Base-by-base conservation (phyloP, 371 early-diverging fungal genomes). In the Smittium culicis region DNA sequence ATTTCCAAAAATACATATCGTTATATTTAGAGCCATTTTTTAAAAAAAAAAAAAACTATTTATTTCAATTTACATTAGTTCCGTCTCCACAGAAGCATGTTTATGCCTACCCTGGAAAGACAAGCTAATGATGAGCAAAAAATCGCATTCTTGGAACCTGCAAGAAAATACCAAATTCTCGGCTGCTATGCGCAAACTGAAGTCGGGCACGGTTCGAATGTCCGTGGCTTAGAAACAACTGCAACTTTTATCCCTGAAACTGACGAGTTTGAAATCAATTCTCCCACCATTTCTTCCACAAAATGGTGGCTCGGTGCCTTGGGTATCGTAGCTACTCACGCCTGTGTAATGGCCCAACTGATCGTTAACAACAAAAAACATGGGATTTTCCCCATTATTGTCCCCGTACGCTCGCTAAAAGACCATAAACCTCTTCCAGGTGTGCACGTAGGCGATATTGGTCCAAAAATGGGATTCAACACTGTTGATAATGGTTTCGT, bases 251-350 rank as follows among this genome's bases (percentile, higher is more conserved):
- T 87, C 55, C 79, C 80, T 11, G 88, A 87, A 67, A 85, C 89
- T 14, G 85, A 89, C 66, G 88, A 90, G 74, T 92, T 86, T 67
- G 91, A 89, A 67, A 77, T 94, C 67, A 86, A 93, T 74, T 86
- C 88, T 34, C 92, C 93, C 16, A 82, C 81, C 17, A 74, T 92
- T 57, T 86, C 91, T 54, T 74, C 90, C 14, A 74, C 88, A 62
- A 94, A 94, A 72, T 93, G 90, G 85, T 94, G 95, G 95, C 86
- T 90, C 61, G 94, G 94, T 59, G 88, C 89, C 54, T 77, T 82
- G 31, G 86, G 83, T 54, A 76, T 82, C n/a, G 76, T 80, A 8
- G 79, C 82, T 11, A 95, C 86, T 54, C 90, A 93, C 76, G 88
- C 89, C 2, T 81, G 89, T 68, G 91, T 95, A 14, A 88, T 89